These are phyloP conservation scores for Aegilops bicornis DNA, from an alignment of 176 grass and related monocot species.

Conservation along the genomic window DNA sequence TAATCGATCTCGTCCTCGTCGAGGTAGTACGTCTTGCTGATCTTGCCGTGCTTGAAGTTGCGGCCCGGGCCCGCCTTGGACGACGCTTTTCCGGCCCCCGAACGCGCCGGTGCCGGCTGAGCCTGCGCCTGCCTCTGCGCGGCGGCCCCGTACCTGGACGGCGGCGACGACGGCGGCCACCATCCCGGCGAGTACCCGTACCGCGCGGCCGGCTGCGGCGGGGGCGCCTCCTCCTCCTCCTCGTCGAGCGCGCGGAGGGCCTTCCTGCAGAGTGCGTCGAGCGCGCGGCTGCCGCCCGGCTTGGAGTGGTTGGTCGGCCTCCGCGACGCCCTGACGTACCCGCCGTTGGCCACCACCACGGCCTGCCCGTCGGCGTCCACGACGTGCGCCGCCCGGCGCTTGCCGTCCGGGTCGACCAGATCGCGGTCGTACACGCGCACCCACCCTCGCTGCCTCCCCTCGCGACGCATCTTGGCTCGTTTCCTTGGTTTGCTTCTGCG, in stretches of 20 bases:
- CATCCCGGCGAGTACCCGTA: not conserved
- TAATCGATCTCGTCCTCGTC: not conserved
- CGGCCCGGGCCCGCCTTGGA: not conserved
- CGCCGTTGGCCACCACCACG: constrained; percentile 7
- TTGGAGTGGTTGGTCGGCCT: constrained; percentile 11
- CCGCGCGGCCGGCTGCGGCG: not conserved
- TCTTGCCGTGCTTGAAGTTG: not conserved
- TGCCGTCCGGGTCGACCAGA: constrained; percentile 19
- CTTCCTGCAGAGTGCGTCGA: not conserved
- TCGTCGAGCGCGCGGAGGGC: not conserved
- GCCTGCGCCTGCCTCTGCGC: not conserved
- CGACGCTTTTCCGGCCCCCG: not conserved
- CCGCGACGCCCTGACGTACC: constrained; percentile 19
- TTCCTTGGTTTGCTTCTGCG: not conserved
- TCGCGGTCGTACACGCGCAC: constrained; percentile 23
- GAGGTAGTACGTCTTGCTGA: not conserved
- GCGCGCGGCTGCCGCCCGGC: not conserved
- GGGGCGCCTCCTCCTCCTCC: not conserved
- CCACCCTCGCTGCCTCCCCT: constrained; percentile 41
- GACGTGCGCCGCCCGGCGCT: constrained; percentile 17
- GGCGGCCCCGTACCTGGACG: not conserved
- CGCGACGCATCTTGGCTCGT: constrained; percentile 27
- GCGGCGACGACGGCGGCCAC: not conserved
- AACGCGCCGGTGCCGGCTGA: not conserved
- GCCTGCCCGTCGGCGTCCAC: not conserved